Evolutionary conservation across 2,329 filamentous ascomycete species (phyloP), one percentile per base, ranked within the genome.

Genomic region (Coleophoma eucalyptorum): DNA sequence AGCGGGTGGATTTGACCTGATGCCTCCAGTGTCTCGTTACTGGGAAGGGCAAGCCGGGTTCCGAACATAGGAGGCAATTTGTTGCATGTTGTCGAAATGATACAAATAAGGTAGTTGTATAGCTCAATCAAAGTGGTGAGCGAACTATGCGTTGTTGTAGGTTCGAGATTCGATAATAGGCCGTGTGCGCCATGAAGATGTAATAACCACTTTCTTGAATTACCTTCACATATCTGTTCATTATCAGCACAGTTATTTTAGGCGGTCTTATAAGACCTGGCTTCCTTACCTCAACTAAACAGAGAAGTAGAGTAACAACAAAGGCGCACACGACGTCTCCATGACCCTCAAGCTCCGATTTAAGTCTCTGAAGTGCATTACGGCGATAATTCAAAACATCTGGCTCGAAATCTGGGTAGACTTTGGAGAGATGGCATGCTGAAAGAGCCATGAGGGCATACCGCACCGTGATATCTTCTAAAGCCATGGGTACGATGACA

Each of bases 181-280:
- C 38, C 47, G 18, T 20, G 16, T 19, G 47, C 37, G 31, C 47
- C 47, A 49, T 49, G 31, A 16, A 49, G 40, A 44, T 49, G 40
- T 45, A 49, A 32, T 8, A 49, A 21, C 47, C 47, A 49, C 32
- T 44, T 42, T 49, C 47, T 49, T 33, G 47, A 49, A 34, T 32
- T 42, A 19, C 47, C 37, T 20, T 49, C 37, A 32, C 47, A 49
- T 18, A 49, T 49, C 47, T 49, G n/a, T n/a, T n/a, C n/a, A n/a
- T 19, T 18, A 21, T 45, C 8, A 20, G 15, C 42, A 42, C 41
- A 35, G n/a, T 20, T 35, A 20, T 48, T 31, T 15, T 12, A 19
- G 42, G 34, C 13, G 13, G 4, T 37, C 34, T 37, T 13, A 12
- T 6, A 37, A 16, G 34, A 37, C 13, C 13, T 21, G 11, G 31